Conservation (phyloP, 139 green algal species). For the Coelastrella sp. region DNA sequence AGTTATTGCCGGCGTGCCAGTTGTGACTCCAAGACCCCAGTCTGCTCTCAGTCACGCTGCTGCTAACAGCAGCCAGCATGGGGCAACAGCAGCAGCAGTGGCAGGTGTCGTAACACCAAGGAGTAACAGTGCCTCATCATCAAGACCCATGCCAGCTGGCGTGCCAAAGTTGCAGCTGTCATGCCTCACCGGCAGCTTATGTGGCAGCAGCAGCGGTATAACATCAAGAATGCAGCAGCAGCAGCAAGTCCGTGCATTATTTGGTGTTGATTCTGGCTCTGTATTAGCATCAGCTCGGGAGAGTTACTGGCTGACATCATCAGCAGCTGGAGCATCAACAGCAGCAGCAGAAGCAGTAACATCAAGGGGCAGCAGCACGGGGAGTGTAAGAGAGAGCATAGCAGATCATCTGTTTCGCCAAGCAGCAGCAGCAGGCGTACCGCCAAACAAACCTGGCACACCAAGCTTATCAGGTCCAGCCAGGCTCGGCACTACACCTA, state of each 20-base stretch:
- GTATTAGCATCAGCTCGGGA: background rate
- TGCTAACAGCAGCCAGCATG: background rate
- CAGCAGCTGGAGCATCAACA: background rate
- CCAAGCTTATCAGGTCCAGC: background rate
- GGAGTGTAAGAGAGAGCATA: background rate
- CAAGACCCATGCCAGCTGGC: background rate
- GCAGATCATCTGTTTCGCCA: slow-evolving; percentile 27
- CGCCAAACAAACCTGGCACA: background rate
- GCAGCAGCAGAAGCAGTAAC: slow-evolving; percentile 6
- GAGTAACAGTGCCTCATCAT: background rate
- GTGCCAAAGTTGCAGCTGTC: background rate
- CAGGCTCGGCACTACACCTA: background rate
- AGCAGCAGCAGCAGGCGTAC: slow-evolving; percentile 24
- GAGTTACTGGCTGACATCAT: slow-evolving; percentile 12
- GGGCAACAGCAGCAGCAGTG: slow-evolving; percentile 16
- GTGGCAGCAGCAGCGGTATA: background rate
- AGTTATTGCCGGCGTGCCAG: background rate
- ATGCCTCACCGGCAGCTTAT: background rate
- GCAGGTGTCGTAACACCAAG: no score
- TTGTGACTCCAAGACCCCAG: background rate
- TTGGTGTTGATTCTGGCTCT: background rate
- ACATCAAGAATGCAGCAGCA: background rate
- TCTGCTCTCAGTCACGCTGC: background rate
- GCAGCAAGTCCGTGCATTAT: background rate
- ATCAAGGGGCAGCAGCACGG: background rate